Percentiles rank a stretch among this genome's conserved stretches.
Evolutionary conservation across 306 rosid species (phyloP).

Genomic region (Neltuma alba): DNA sequence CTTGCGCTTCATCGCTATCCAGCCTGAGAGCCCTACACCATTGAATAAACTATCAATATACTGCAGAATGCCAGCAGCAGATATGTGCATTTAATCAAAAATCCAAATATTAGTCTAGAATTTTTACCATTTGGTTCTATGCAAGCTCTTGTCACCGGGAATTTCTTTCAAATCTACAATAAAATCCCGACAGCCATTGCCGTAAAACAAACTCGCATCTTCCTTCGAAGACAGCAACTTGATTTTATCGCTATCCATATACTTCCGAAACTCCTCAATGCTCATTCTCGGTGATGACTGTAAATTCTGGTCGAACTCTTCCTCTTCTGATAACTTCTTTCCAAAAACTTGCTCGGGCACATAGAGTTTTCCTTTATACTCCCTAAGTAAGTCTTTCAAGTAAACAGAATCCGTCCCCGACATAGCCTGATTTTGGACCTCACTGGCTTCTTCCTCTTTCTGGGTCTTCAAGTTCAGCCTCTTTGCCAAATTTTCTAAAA

Average conservation of each 20-base stretch:
- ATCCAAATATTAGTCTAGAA: slow-evolving; percentile 29
- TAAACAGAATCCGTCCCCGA: slow-evolving; percentile 57
- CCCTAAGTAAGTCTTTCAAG: slow-evolving; percentile 81
- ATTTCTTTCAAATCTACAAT: slow-evolving; percentile 83
- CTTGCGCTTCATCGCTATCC: slow-evolving; percentile 58
- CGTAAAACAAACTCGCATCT: slow-evolving; percentile 34
- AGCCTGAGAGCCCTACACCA: slow-evolving; percentile 70
- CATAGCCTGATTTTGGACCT: slow-evolving; percentile 40
- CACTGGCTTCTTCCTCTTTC: slow-evolving; percentile 39
- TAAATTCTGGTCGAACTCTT: slow-evolving; percentile 57
- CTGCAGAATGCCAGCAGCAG: slow-evolving; percentile 27
- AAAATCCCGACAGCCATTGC: slow-evolving; percentile 50
- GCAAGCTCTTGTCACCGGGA: slow-evolving; percentile 87
- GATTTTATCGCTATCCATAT: slow-evolving; percentile 64
- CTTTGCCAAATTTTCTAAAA: slow-evolving; percentile 47
- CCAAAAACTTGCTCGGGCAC: slow-evolving; percentile 94
- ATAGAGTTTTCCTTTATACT: slow-evolving; percentile 88
- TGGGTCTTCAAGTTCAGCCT: slow-evolving; percentile 48
- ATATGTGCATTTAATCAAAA: background rate
- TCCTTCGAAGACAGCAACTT: slow-evolving; percentile 73
- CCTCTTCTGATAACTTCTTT: slow-evolving; percentile 67
- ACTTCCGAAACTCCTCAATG: slow-evolving; percentile 68
- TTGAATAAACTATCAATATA: slow-evolving; percentile 21
- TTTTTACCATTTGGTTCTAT: slow-evolving; percentile 80
- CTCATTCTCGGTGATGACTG: slow-evolving; percentile 73